A percentile compares a stretch with the other conserved stretches of the same genome.
phyloP scores from a whole-genome alignment of 257 asterid genomes.

The Datura wrightii region DNA sequence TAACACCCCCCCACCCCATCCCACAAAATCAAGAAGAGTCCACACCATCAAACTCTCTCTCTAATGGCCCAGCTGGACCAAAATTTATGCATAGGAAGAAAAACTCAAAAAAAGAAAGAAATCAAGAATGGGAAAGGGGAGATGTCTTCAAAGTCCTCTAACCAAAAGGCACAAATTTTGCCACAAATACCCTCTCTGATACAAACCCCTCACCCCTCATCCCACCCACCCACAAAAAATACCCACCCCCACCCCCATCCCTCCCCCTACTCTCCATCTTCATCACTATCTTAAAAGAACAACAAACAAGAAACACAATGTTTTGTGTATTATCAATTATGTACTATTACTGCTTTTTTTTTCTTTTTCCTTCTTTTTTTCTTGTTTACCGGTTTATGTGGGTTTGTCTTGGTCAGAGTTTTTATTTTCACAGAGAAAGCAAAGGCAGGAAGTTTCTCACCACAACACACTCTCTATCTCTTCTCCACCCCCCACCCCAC shows the following conservation, averaged over 20 bases:
- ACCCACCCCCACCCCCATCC: constrained; percentile 50
- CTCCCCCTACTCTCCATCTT: constrained; percentile 47
- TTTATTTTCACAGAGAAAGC: constrained; percentile 65
- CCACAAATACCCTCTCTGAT: constrained; percentile 87
- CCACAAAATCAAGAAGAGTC: constrained; percentile 37
- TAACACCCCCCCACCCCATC: constrained; percentile 12
- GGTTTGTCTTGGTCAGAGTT: constrained; percentile 84
- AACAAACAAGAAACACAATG: constrained; percentile 36
- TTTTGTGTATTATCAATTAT: constrained; percentile 35
- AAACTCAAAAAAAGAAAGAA: constrained; percentile 30
- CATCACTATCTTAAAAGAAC: constrained; percentile 51
- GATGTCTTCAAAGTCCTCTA: constrained; percentile 53
- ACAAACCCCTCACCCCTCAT: constrained; percentile 42
- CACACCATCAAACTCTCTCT: constrained; percentile 39
- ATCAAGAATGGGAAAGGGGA: constrained; percentile 27
- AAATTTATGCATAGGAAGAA: constrained; percentile 38
- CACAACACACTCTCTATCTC: constrained; percentile 37
- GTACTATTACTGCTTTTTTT: neutral
- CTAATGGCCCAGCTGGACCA: constrained; percentile 67
- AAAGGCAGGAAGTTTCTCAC: constrained; percentile 67
- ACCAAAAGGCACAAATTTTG: constrained; percentile 47
- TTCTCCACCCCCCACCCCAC: constrained; percentile 27
- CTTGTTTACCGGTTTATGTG: constrained; percentile 52
- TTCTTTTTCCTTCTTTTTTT: neutral
- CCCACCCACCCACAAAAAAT: constrained; percentile 57